Conservation (phyloP, 495 filamentous ascomycete genomes). For the Penicillium longicatenatum region DNA sequence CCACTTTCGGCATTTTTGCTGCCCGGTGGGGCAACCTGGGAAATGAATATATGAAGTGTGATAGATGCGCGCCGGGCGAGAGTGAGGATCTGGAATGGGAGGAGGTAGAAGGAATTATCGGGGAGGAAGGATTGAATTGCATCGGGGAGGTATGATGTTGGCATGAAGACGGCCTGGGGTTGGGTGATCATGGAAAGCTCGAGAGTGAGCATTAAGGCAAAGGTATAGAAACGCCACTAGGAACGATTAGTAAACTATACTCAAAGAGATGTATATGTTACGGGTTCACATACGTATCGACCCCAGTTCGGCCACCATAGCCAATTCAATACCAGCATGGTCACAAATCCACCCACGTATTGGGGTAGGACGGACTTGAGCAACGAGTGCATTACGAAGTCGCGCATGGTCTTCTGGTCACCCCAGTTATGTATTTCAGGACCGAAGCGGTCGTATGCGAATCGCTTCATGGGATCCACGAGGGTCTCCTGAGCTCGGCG, state of each 20-base stretch:
- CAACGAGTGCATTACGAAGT: constrained; percentile 70
- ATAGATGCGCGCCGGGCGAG: constrained; percentile 77
- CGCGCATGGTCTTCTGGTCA: constrained; percentile 68
- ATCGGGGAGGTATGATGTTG: constrained; percentile 32
- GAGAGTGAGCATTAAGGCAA: constrained; percentile 67
- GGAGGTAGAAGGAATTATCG: constrained; percentile 57
- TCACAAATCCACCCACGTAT: constrained; percentile 63
- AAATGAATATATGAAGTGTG: constrained; percentile 86
- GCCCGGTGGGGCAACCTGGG: constrained; percentile 61
- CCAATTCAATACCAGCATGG: constrained; percentile 68
- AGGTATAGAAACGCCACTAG: constrained; percentile 83
- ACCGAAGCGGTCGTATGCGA: constrained; percentile 93
- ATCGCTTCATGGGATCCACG: constrained; percentile 73
- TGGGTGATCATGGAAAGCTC: constrained; percentile 76
- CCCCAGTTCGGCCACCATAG: constrained; percentile 84
- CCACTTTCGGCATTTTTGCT: background rate
- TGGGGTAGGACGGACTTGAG: constrained; percentile 56
- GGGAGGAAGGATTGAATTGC: constrained; percentile 57
- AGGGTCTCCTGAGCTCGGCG: constrained; percentile 85
- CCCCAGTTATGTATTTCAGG: constrained; percentile 70
- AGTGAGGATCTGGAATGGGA: constrained; percentile 84
- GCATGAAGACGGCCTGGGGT: constrained; percentile 46
- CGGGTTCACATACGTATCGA: constrained; percentile 51
- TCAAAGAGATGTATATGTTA: background rate
- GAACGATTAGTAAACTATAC: background rate